Conservation (phyloP, 2,329 filamentous ascomycete genomes). For the Periconia sp. region DNA sequence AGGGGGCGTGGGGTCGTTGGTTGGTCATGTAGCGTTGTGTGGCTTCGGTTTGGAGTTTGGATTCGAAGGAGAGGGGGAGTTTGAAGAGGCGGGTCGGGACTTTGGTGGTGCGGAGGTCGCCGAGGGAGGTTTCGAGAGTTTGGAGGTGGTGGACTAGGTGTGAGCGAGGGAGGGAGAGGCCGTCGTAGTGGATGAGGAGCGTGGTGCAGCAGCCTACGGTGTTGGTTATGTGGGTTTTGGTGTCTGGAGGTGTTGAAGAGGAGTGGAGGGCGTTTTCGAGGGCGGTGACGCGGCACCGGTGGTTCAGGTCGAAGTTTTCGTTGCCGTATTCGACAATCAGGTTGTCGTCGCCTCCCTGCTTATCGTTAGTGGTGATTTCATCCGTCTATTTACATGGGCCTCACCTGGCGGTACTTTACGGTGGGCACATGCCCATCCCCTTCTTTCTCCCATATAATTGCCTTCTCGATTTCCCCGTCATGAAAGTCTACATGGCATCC, state of each 20-base stretch:
- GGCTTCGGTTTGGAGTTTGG: constrained; percentile 51
- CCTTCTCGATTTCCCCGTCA: constrained; percentile 27
- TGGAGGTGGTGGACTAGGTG: constrained; percentile 44
- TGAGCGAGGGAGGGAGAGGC: constrained; percentile 36
- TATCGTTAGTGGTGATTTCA: constrained; percentile 34
- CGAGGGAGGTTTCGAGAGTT: constrained; percentile 44
- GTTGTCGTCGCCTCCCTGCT: constrained; percentile 47
- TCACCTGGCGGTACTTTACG: constrained; percentile 27
- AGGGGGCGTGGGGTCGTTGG: constrained; percentile 62
- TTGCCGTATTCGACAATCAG: constrained; percentile 61
- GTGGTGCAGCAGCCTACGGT: constrained; percentile 56
- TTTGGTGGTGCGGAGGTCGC: constrained; percentile 44
- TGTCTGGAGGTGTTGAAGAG: constrained; percentile 39
- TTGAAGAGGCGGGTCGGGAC: constrained; percentile 47
- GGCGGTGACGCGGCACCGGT: constrained; percentile 58
- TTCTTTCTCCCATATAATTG: constrained; percentile 31
- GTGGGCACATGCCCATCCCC: constrained; percentile 19
- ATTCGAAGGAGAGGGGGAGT: constrained; percentile 48
- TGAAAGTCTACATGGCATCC: constrained; percentile 30
- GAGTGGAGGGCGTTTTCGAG: constrained; percentile 53
- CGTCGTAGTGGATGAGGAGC: constrained; percentile 47
- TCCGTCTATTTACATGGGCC: not conserved
- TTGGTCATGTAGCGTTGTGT: constrained; percentile 64
- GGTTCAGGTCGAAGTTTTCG: constrained; percentile 59
- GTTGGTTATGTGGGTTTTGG: constrained; percentile 49